Evolutionary conservation across 1,284 basidiomycete genomes (phyloP).

Genomic region (Phellopilus nigrolimitatus): DNA sequence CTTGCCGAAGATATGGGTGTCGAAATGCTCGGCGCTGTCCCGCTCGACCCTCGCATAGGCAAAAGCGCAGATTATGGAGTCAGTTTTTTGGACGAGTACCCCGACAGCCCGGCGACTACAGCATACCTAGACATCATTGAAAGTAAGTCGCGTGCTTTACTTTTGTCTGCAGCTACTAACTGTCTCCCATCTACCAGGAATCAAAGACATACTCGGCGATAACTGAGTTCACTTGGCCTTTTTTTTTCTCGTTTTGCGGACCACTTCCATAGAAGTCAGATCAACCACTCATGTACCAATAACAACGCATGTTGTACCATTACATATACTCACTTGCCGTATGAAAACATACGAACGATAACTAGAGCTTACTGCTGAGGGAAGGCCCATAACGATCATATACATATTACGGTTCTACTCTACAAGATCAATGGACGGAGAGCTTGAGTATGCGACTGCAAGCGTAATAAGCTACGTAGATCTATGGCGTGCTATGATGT

Average conservation of each 20-base stretch:
- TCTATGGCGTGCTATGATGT: constrained; percentile 12
- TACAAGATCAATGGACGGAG: constrained; percentile 3
- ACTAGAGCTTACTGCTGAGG: neutral
- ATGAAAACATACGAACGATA: neutral
- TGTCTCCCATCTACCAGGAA: constrained; percentile 33
- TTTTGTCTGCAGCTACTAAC: constrained; percentile 14
- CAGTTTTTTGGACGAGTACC: constrained; percentile 96
- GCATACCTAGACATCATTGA: constrained; percentile 94
- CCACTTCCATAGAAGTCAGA: neutral
- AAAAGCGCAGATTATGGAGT: constrained; percentile 94
- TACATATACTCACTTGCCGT: neutral
- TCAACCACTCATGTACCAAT: neutral
- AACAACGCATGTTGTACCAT: constrained; percentile 5
- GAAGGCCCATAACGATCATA: neutral
- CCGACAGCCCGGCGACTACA: constrained; percentile 88
- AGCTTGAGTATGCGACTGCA: constrained; percentile 1
- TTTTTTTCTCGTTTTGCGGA: neutral
- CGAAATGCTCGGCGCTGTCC: constrained; percentile 83
- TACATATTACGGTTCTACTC: constrained; percentile 8
- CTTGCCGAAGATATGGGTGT: constrained; percentile 86
- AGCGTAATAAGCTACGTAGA: neutral
- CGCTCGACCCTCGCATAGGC: constrained; percentile 92
- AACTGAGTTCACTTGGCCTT: constrained; percentile 19
- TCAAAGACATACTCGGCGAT: constrained; percentile 58
- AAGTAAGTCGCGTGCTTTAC: constrained; percentile 43